phyloP scores from a whole-genome alignment of 106 monocot genomes.

The Gastrodia elata region DNA sequence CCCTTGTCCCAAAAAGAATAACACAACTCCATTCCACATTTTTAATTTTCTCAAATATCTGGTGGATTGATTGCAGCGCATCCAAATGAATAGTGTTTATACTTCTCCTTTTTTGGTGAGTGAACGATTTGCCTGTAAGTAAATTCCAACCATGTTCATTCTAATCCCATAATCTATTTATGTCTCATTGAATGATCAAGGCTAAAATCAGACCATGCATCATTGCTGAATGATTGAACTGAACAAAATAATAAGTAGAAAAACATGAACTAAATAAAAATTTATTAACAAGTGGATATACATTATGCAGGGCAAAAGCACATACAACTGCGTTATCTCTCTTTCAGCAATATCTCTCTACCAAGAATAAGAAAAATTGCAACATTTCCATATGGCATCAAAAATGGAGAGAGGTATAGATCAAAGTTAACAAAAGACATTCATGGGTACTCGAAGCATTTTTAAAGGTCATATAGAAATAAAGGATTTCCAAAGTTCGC shows the following conservation, averaged over 20 bases:
- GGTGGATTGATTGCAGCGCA: too few species aligned
- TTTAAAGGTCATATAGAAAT: background rate
- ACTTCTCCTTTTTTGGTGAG: too few species aligned
- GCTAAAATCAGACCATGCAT: background rate
- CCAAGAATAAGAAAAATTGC: conserved; percentile 2
- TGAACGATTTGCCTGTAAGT: too few species aligned
- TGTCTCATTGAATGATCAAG: background rate
- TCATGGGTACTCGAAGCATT: background rate
- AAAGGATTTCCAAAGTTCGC: background rate
- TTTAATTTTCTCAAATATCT: too few species aligned
- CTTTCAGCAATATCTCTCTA: too few species aligned
- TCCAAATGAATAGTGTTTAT: too few species aligned
- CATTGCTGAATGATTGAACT: background rate
- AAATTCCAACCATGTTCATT: too few species aligned
- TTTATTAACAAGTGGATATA: background rate
- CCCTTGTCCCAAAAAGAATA: too few species aligned
- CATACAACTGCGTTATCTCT: background rate
- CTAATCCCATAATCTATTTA: too few species aligned
- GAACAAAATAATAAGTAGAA: background rate
- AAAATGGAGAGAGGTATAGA: background rate
- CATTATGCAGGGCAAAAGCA: background rate
- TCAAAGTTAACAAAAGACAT: background rate
- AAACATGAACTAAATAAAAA: background rate
- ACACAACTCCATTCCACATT: too few species aligned
- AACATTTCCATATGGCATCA: background rate